A percentile compares a stretch with the other conserved stretches of the same genome.
These are phyloP conservation scores for Podaxis sp. DNA, from an alignment of 768 basidiomycete species.

Conservation along the genomic window DNA sequence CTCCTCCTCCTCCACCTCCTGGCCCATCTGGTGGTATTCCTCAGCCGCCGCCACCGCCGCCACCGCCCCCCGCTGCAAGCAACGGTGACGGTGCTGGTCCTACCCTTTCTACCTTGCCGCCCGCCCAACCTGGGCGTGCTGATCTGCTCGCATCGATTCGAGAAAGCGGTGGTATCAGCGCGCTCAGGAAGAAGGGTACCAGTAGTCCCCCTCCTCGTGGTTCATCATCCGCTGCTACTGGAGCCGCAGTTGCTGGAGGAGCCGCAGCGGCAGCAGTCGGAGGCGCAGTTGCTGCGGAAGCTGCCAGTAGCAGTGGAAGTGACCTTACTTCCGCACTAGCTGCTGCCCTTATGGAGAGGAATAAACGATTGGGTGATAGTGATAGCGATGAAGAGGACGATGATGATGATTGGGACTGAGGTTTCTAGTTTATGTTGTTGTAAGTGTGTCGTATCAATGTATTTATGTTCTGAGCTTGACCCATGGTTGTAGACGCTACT, in stretches of 20 bases:
- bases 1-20: constrained; percentile 50
- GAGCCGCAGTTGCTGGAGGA: constrained; percentile 31
- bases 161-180: constrained; percentile 74
- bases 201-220: constrained; percentile 32
- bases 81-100: constrained; percentile 24
- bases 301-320: constrained; percentile 50
- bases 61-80: constrained; percentile 38
- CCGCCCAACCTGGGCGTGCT: constrained; percentile 58
- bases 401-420: constrained; percentile 61
- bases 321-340: constrained; percentile 85
- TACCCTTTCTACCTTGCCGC: constrained; percentile 33
- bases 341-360: constrained; percentile 77
- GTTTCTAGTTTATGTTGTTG: background rate
- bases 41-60: constrained; percentile 32
- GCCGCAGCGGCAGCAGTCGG: constrained; percentile 37
- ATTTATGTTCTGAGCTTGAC: background rate
- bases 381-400: constrained; percentile 79
- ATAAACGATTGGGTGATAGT: constrained; percentile 85
- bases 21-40: constrained; percentile 25
- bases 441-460: background rate
- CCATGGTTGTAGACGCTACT: background rate
- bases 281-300: constrained; percentile 32
- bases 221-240: constrained; percentile 32
- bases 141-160: constrained; percentile 74
- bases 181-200: constrained; percentile 61